phyloP scores from a whole-genome alignment of 345 rosid species.

The Leavenworthia alabamica region DNA sequence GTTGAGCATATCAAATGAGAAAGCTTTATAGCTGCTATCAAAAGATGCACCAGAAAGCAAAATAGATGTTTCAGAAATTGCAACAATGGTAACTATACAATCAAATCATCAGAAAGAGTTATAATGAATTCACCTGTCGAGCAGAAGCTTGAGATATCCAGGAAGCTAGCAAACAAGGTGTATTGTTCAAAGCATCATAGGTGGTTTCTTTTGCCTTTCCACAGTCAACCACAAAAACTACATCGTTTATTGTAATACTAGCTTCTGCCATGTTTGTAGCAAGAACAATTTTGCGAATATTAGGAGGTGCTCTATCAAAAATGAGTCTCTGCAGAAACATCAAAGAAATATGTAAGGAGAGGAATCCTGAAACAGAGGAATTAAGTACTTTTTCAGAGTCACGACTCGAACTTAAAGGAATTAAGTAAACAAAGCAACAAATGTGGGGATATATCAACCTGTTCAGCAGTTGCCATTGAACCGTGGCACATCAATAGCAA shows the following conservation, averaged over 20 bases:
- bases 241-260: slow-evolving; percentile 89
- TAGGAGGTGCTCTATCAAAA: slow-evolving; percentile 73
- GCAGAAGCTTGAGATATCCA: slow-evolving; percentile 99
- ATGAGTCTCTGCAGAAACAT: slow-evolving; percentile 65
- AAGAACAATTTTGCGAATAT: slow-evolving; percentile 79
- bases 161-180: slow-evolving; percentile 95
- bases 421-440: slow-evolving; percentile 2
- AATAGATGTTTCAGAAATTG: slow-evolving; percentile 6
- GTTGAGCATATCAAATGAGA: not conserved
- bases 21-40: slow-evolving; percentile 5
- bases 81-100: not conserved
- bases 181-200: slow-evolving; percentile 97
- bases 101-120: not conserved
- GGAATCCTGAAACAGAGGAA: not conserved
- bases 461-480: slow-evolving; percentile 97
- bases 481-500: slow-evolving; percentile 88
- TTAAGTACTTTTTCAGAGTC: not conserved
- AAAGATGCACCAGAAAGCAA: not conserved
- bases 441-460: slow-evolving; percentile 38
- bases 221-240: slow-evolving; percentile 93
- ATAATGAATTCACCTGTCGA: slow-evolving; percentile 49
- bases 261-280: slow-evolving; percentile 99
- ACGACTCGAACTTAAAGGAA: not conserved
- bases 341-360: slow-evolving; percentile 5
- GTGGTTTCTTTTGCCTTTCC: slow-evolving; percentile 99